Percentiles rank a stretch among this genome's conserved stretches.
These are phyloP conservation scores for Nothomitra cinnamomea DNA, from an alignment of 2,329 filamentous ascomycete species.

Conservation along the genomic window DNA sequence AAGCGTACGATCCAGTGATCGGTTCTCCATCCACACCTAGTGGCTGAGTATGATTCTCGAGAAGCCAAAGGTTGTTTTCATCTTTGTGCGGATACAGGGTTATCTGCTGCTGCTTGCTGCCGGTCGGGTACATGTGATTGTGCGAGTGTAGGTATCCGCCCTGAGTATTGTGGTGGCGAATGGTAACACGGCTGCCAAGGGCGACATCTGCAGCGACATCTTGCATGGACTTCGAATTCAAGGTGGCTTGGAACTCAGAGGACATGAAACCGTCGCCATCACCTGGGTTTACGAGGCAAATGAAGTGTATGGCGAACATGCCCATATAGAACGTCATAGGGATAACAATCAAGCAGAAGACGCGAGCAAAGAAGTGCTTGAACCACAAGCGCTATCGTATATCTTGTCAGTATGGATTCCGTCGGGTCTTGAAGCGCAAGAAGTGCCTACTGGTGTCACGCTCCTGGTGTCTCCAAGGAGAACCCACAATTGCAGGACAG, in stretches of 20 bases:
- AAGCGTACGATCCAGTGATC: constrained; percentile 66
- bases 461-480: constrained; percentile 77
- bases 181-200: constrained; percentile 67
- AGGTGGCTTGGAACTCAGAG: constrained; percentile 92
- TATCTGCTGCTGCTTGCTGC: constrained; percentile 97
- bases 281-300: constrained; percentile 83
- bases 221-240: constrained; percentile 94
- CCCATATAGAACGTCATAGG: constrained; percentile 81
- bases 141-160: constrained; percentile 96
- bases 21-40: constrained; percentile 51
- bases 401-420: neutral
- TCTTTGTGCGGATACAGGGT: constrained; percentile 98
- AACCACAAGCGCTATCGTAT: constrained; percentile 51
- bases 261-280: constrained; percentile 99
- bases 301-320: constrained; percentile 95
- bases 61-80: constrained; percentile 85
- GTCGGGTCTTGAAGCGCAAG: neutral
- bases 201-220: constrained; percentile 85
- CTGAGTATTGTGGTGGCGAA: constrained; percentile 93
- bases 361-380: constrained; percentile 84
- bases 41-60: constrained; percentile 95
- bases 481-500: constrained; percentile 84
- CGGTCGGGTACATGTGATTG: constrained; percentile 89
- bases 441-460: constrained; percentile 49
- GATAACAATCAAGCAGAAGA: constrained; percentile 82